Evolutionary conservation across 2,329 filamentous ascomycete genomes (phyloP).

Genomic region (Sclerotinia sclerotiorum): DNA sequence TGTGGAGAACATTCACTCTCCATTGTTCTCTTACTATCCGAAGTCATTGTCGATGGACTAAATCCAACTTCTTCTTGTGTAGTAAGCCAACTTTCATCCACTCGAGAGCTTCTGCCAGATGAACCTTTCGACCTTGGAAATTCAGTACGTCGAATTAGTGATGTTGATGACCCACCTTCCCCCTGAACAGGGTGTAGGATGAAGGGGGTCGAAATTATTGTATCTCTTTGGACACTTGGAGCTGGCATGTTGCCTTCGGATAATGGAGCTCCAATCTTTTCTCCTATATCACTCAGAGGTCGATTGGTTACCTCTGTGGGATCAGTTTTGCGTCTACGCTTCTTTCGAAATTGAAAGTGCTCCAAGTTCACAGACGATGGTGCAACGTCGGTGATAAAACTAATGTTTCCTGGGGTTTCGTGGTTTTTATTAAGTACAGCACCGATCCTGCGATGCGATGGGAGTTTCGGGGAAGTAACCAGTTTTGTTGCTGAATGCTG

Average conservation of each 20-base stretch:
- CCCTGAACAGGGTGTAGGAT: background rate
- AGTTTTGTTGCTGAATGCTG: background rate
- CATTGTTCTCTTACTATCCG: background rate
- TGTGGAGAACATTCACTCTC: background rate
- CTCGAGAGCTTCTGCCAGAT: background rate
- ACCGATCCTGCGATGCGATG: background rate
- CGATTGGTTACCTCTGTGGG: background rate
- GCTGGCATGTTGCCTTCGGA: background rate
- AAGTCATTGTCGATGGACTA: conserved; percentile 5
- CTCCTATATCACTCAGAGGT: background rate
- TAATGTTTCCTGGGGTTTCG: conserved; percentile 26
- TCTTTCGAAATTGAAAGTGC: conserved; percentile 37
- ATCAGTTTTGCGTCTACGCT: conserved; percentile 19
- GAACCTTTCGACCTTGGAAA: background rate
- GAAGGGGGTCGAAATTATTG: background rate
- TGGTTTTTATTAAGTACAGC: background rate
- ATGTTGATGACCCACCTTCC: background rate
- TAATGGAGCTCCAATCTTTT: background rate
- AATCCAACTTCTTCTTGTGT: conserved; percentile 18
- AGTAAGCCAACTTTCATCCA: conserved; percentile 20
- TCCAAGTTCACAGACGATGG: conserved; percentile 38
- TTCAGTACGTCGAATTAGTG: background rate
- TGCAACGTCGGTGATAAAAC: conserved; percentile 37
- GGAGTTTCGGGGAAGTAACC: conserved; percentile 6
- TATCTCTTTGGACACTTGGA: background rate